These are phyloP conservation scores for Eucalyptus microcorys DNA, from an alignment of 345 rosid species.

Conservation along the genomic window DNA sequence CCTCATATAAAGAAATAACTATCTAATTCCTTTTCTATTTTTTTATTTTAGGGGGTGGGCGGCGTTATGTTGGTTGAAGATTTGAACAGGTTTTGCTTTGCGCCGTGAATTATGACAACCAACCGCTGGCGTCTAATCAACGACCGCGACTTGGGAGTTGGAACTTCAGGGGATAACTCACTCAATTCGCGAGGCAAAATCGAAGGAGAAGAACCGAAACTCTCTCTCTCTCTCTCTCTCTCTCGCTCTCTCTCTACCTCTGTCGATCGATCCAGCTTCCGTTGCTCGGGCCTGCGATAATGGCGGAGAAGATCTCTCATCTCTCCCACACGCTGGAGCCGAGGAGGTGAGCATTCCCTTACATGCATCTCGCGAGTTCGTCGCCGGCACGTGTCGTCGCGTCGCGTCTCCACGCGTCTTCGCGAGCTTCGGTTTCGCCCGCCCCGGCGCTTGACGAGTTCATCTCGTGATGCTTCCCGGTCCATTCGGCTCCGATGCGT, in stretches of 20 bases:
- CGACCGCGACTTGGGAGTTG: not conserved
- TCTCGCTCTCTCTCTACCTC: not conserved
- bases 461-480: no score
- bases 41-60: not conserved
- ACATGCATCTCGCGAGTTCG: not conserved
- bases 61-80: not conserved
- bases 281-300: not conserved
- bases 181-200: not conserved
- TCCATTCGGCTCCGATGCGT: not conserved
- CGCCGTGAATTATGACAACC: not conserved
- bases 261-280: not conserved
- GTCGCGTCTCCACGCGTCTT: not conserved
- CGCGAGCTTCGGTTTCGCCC: not conserved
- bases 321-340: slow-evolving; percentile 29
- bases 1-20: not conserved
- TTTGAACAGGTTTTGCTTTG: not conserved
- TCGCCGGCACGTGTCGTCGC: not conserved
- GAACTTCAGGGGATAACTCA: not conserved
- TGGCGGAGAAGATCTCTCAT: slow-evolving; percentile 30
- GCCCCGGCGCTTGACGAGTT: slow-evolving; percentile 11
- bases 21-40: not conserved
- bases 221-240: not conserved
- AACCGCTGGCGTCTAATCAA: not conserved
- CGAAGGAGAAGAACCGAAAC: not conserved
- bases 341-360: slow-evolving; percentile 13